Conservation (phyloP, 2,329 filamentous ascomycete genomes). For the Diaporthe ilicicola region DNA sequence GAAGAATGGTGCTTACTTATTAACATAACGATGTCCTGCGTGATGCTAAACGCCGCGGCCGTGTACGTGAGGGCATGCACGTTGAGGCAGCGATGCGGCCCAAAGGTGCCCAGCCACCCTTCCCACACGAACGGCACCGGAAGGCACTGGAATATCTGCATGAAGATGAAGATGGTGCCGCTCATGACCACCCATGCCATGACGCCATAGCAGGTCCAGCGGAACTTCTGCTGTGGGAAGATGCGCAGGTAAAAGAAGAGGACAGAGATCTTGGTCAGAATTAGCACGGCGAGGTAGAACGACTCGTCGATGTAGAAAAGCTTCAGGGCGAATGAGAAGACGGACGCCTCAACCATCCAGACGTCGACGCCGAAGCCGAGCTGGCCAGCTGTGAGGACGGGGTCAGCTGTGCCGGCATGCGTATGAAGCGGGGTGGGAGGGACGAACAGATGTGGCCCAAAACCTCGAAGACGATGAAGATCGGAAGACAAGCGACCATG, state of each 20-base stretch:
- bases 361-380: conserved; percentile 48
- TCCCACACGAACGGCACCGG: conserved; percentile 45
- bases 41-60: conserved; percentile 43
- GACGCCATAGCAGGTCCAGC: conserved; percentile 36
- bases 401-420: not conserved
- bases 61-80: conserved; percentile 43
- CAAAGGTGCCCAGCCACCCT: conserved; percentile 42
- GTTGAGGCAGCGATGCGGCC: conserved; percentile 42
- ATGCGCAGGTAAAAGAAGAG: conserved; percentile 43
- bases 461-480: conserved; percentile 44
- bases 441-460: conserved; percentile 44
- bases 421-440: not conserved
- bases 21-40: conserved; percentile 46
- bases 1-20: too few relatives aligned
- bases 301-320: conserved; percentile 45
- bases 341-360: conserved; percentile 43
- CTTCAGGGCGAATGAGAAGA: conserved; percentile 44
- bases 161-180: conserved; percentile 41
- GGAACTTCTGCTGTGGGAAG: conserved; percentile 40
- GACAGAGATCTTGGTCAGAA: conserved; percentile 43
- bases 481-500: conserved; percentile 39
- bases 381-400: conserved; percentile 36
- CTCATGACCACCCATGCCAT: conserved; percentile 41
- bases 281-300: conserved; percentile 43
- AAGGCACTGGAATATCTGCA: conserved; percentile 48